Evolutionary conservation across 2,329 filamentous ascomycete species (phyloP).

Genomic region (Botrytis galanthina): DNA sequence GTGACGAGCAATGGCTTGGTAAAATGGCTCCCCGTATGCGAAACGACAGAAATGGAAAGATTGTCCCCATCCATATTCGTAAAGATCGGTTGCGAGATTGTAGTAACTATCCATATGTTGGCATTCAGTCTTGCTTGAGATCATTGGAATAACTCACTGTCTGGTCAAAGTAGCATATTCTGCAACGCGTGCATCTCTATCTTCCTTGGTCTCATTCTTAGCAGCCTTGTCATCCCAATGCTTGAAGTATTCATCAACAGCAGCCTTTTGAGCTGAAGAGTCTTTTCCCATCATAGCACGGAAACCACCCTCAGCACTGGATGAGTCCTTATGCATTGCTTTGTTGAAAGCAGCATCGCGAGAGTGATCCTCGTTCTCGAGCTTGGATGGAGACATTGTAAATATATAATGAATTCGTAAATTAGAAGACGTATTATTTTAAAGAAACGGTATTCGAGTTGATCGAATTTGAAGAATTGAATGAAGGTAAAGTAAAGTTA

Average conservation of each 20-base stretch:
- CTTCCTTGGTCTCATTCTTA: conserved; percentile 76
- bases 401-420: conserved; percentile 14
- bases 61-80: conserved; percentile 95
- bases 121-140: neutral
- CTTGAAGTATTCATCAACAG: conserved; percentile 91
- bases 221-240: conserved; percentile 87
- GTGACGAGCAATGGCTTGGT: conserved; percentile 89
- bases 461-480: conserved; percentile 20
- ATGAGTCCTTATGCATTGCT: conserved; percentile 72
- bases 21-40: conserved; percentile 79
- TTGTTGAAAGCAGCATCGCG: conserved; percentile 91
- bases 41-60: conserved; percentile 98
- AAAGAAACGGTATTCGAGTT: conserved; percentile 21
- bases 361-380: conserved; percentile 65
- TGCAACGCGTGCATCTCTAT: conserved; percentile 56
- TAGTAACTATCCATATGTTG: conserved; percentile 67
- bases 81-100: conserved; percentile 92
- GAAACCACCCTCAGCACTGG: conserved; percentile 68
- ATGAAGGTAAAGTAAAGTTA: conserved; percentile 5
- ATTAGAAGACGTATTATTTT: conserved; percentile 10
- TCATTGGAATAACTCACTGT: conserved; percentile 60
- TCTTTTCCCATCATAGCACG: conserved; percentile 84
- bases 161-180: conserved; percentile 92
- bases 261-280: conserved; percentile 70
- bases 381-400: conserved; percentile 18